These are phyloP conservation scores for Clavulina sp. DNA, from an alignment of 768 basidiomycete species.

Conservation along the genomic window DNA sequence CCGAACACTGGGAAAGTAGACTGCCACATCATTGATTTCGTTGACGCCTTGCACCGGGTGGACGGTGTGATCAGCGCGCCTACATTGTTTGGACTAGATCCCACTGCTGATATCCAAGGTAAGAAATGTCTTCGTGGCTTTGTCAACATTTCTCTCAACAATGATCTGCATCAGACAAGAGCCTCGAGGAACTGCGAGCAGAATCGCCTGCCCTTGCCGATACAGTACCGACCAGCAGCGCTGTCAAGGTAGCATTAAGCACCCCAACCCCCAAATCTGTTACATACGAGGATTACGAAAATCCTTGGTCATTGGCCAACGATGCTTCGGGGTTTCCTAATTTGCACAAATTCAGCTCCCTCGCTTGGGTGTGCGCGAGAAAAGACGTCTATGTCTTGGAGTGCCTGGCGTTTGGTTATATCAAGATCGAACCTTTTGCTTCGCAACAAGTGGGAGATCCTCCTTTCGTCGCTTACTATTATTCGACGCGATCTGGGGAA, in stretches of 20 bases:
- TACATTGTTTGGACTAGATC: constrained; percentile 71
- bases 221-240: not conserved
- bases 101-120: constrained; percentile 53
- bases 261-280: constrained; percentile 44
- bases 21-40: constrained; percentile 83
- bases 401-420: constrained; percentile 48
- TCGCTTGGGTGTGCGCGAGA: constrained; percentile 73
- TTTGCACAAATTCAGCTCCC: constrained; percentile 33
- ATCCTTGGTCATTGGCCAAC: constrained; percentile 35
- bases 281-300: constrained; percentile 58
- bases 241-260: not conserved
- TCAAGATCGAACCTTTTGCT: constrained; percentile 37
- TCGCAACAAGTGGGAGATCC: not conserved
- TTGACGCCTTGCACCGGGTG: constrained; percentile 53
- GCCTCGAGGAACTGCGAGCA: not conserved
- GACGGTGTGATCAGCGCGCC: constrained; percentile 61
- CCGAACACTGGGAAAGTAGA: constrained; percentile 63
- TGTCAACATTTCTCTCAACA: not conserved
- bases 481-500: constrained; percentile 22
- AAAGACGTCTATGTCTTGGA: constrained; percentile 53
- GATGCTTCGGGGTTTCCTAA: constrained; percentile 30
- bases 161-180: not conserved
- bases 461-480: constrained; percentile 34
- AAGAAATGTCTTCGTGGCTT: constrained; percentile 6
- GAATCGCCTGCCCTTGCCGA: not conserved